Evolutionary conservation across 305 asterid species (phyloP).

Genomic region (Salvia sclarea): DNA sequence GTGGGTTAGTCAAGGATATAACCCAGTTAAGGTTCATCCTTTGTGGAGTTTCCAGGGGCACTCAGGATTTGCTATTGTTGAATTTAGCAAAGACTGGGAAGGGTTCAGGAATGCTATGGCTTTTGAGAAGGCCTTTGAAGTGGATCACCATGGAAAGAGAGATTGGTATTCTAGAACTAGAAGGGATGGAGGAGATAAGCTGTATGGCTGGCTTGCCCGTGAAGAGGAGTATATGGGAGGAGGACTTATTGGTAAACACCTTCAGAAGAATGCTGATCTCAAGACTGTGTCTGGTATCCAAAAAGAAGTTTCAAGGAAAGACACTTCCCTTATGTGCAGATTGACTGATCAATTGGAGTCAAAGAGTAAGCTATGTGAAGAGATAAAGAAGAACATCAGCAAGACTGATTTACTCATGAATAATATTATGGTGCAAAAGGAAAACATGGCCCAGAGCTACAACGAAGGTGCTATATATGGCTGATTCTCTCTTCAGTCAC

Average conservation of each 20-base stretch:
- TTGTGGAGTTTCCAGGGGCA: conserved; percentile 65
- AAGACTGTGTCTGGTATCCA: conserved; percentile 60
- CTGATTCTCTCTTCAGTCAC: conserved; percentile 24
- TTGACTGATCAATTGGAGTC: conserved; percentile 47
- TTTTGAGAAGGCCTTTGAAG: conserved; percentile 68
- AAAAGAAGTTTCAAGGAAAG: conserved; percentile 49
- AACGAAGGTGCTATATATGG: conserved; percentile 51
- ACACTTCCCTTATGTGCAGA: conserved; percentile 42
- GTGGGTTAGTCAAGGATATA: conserved; percentile 61
- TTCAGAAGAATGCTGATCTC: conserved; percentile 68
- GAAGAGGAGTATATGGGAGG: conserved; percentile 49
- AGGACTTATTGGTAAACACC: conserved; percentile 55
- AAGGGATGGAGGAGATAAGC: conserved; percentile 44
- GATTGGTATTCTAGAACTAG: conserved; percentile 49
- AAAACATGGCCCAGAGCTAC: conserved; percentile 50
- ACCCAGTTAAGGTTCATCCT: conserved; percentile 64
- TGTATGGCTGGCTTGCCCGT: conserved; percentile 83
- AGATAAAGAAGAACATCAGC: conserved; percentile 56
- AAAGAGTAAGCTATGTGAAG: conserved; percentile 55
- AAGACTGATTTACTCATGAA: conserved; percentile 51
- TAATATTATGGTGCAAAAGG: conserved; percentile 56
- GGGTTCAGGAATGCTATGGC: conserved; percentile 70
- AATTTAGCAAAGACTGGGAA: conserved; percentile 63
- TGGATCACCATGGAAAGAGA: conserved; percentile 57
- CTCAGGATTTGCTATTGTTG: conserved; percentile 71